Base-by-base conservation (phyloP, 805 yeast genomes). In the Sugiyamaella boreocaroliniensis region DNA sequence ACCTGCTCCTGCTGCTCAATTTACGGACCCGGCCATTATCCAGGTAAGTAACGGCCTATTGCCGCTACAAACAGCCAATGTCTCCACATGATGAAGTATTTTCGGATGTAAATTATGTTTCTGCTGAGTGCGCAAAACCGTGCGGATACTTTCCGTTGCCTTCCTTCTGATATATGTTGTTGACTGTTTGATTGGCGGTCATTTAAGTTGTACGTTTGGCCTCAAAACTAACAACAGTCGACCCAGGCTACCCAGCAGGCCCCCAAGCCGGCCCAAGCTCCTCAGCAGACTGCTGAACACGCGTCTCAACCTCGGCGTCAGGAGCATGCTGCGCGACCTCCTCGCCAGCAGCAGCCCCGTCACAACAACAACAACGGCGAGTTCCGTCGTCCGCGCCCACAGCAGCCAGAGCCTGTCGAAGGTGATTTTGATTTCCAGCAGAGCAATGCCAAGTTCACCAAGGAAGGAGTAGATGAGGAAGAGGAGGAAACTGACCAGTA, bases 341-440 rank as follows among this genome's bases (percentile, higher is more conserved):
- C 19, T 12, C 18, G 29, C 40, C 48, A 45, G 22, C 48, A 18
- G 18, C 44, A 32, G 26, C 26, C 26, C 26, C 26, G 26, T 22
- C 26, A 22, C 26, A 22, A 22, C 26, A 22, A 22, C 26, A 22
- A 22, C 6, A 22, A 22, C 26, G 26, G 26, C 26, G 26, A 6
- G 26, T 22, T 22, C 6, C 26, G 26, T 22, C 26, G 6, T 22
- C 26, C 3, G 26, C 26, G 26, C 26, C 26, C 6, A 22, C 26
- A 22, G 26, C 26, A 22, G 26, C 26, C 26, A 22, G 26, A 22
- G 26, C 26, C 26, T 22, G 26, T 22, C 37, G n/a, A 51, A 59
- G 16, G 92, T 82, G 55, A 22, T 22, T 89, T 83, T 66, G 95
- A 89, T 68, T 89, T 89, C 65, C 85, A 76, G 59, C 66, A 80